phyloP scores from a whole-genome alignment of 306 rosid species.

The Pyrus bretschneideri region DNA sequence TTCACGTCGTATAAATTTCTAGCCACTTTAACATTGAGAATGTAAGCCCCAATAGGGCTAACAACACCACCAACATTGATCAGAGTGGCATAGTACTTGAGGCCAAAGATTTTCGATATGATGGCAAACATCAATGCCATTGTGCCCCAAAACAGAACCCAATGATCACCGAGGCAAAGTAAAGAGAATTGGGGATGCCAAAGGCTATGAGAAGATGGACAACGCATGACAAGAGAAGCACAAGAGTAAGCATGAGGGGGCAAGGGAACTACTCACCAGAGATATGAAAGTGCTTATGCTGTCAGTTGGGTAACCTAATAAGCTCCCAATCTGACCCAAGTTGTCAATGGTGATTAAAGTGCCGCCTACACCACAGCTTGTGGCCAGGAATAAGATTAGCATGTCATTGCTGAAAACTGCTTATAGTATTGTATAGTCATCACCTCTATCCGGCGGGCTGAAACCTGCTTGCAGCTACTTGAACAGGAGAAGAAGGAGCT shows the following conservation, averaged over 20 bases:
- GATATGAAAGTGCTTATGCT: conserved; percentile 58
- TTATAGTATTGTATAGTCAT: conserved; percentile 56
- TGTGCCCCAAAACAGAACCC: conserved; percentile 65
- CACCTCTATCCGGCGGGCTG: conserved; percentile 62
- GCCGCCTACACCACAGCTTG: conserved; percentile 45
- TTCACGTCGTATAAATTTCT: conserved; percentile 52
- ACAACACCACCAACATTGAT: conserved; percentile 43
- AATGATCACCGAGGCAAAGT: conserved; percentile 43
- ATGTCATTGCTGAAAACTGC: conserved; percentile 67
- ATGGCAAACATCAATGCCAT: conserved; percentile 64
- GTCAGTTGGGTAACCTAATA: conserved; percentile 40
- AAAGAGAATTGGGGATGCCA: conserved; percentile 46
- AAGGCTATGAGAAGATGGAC: conserved; percentile 62
- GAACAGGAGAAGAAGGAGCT: background rate
- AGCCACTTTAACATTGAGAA: conserved; percentile 50
- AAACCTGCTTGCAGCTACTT: background rate
- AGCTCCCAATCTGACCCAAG: conserved; percentile 57
- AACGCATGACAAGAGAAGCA: conserved; percentile 42
- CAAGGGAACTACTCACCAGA: conserved; percentile 60
- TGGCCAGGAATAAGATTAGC: conserved; percentile 34
- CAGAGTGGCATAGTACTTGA: conserved; percentile 60
- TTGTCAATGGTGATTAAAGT: conserved; percentile 61
- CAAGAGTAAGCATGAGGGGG: conserved; percentile 41
- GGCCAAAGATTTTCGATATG: conserved; percentile 65
- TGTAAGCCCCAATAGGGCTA: conserved; percentile 48